Base-by-base conservation (phyloP, 352 stramenopile species). In the Pythium periplocum region DNA sequence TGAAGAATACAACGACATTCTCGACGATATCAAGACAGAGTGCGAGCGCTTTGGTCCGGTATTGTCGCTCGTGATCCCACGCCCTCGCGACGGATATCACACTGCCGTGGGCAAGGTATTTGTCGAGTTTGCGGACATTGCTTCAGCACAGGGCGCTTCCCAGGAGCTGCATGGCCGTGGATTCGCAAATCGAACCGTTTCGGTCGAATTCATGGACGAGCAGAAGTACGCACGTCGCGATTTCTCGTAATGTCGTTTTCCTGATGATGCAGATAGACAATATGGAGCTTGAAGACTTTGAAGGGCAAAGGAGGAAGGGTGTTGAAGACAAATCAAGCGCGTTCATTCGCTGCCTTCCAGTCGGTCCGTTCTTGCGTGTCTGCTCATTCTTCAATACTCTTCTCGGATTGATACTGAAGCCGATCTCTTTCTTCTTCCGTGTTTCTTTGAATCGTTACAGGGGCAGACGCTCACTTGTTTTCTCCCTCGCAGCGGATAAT, bases 1-100 rank as follows among this genome's bases (percentile, higher is more conserved):
- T 11, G 87, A 97, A 37, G 95, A 99, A 61, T 98, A 97, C 60
- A 74, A 75, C 43, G 96, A 98, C 62, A 96, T 99, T 57, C 60
- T 91, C 49, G 90, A 98, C 60, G 97, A 99, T 67, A 98, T 99
- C 48, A 85, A 92, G 61, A 88, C 95, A 45, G 97, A 99, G 70
- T 98, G 93, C 59, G 80, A 88, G 36, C 96, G 97, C 53, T 83
- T 87, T 79, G 66, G 68, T 62, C 39, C 71, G 36, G 55, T 98
- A 73, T 57, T 85, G 69, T 82, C 93, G 64, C 81, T 90, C 38
- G 64, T 83, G 57, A 80, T 95, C 6, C 84, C 84, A 12, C 82
- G 84, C 38, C 72, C 80, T 17, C 85, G 70, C 47, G 87, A 93
- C 43, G 73, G 74, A 2, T 61, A 78, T 37, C 57, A 53, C 41